Conservation (phyloP, 441 rosid species). For the Eutrema salsugineum region DNA sequence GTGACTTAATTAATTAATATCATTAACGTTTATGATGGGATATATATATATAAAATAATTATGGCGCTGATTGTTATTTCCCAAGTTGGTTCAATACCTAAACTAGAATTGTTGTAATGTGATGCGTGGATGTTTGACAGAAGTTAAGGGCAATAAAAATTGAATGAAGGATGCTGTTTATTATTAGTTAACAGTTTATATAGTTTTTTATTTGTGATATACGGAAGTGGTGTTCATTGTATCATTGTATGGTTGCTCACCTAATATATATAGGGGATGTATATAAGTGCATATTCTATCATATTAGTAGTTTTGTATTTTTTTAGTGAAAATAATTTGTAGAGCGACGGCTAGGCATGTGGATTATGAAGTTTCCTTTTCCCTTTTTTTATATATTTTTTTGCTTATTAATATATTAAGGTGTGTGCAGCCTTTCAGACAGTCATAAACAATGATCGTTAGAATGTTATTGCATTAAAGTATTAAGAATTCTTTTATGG, state of each 20-base stretch:
- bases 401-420: neutral
- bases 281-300: slow-evolving; percentile 31
- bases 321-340: neutral
- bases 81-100: slow-evolving; percentile 1
- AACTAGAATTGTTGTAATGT: slow-evolving; percentile 12
- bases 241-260: slow-evolving; percentile 12
- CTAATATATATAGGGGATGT: slow-evolving; percentile 22
- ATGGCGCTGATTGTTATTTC: neutral
- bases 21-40: neutral
- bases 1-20: neutral
- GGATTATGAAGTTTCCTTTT: slow-evolving; percentile 22
- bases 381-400: neutral
- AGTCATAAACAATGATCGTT: neutral
- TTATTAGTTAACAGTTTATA: slow-evolving; percentile 1
- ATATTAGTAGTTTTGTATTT: neutral
- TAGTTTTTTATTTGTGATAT: neutral
- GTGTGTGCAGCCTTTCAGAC: slow-evolving; percentile 18
- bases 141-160: slow-evolving; percentile 10
- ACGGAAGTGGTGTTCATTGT: neutral
- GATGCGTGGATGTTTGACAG: neutral
- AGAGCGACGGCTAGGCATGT: slow-evolving; percentile 35
- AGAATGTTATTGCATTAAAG: neutral
- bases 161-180: neutral
- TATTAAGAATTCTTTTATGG: neutral
- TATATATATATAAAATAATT: no score